A percentile compares a stretch with the other conserved stretches of the same genome.
Conservation (phyloP, 495 filamentous ascomycete genomes). For the Staphylotrichum longicolle region DNA sequence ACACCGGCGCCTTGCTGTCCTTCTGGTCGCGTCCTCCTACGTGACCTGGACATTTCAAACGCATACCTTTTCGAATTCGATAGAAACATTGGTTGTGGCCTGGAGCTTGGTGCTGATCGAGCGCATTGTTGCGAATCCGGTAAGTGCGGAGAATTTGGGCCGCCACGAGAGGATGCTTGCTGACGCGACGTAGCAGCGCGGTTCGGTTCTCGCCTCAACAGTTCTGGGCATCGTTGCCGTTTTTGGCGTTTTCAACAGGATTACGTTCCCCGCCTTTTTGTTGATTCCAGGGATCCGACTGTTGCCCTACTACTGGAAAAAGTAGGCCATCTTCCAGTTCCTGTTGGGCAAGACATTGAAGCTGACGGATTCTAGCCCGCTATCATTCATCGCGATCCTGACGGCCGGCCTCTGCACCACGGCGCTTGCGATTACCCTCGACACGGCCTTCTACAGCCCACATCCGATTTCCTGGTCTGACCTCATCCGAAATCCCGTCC, state of each 20-base stretch:
- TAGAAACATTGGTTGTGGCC: slow-evolving; percentile 86
- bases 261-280: slow-evolving; percentile 93
- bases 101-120: slow-evolving; percentile 91
- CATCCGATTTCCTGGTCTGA: slow-evolving; percentile 56
- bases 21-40: slow-evolving; percentile 89
- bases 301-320: slow-evolving; percentile 77
- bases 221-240: slow-evolving; percentile 77
- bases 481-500: slow-evolving; percentile 58
- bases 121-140: slow-evolving; percentile 74
- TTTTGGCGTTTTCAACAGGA: slow-evolving; percentile 88
- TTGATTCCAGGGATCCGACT: slow-evolving; percentile 76
- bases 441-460: slow-evolving; percentile 76
- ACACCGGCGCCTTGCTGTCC: slow-evolving; percentile 67
- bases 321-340: slow-evolving; percentile 48
- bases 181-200: slow-evolving; percentile 55
- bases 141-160: slow-evolving; percentile 36
- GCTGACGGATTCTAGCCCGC: slow-evolving; percentile 55
- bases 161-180: slow-evolving; percentile 11
- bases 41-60: slow-evolving; percentile 99
- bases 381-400: slow-evolving; percentile 61
- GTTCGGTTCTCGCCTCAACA: slow-evolving; percentile 69
- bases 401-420: slow-evolving; percentile 60
- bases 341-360: neutral
- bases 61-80: slow-evolving; percentile 96
- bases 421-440: slow-evolving; percentile 69